Percentiles rank a stretch among this genome's conserved stretches.
phyloP scores from a whole-genome alignment of 2,329 filamentous ascomycete genomes.

The Colletotrichum musicola region DNA sequence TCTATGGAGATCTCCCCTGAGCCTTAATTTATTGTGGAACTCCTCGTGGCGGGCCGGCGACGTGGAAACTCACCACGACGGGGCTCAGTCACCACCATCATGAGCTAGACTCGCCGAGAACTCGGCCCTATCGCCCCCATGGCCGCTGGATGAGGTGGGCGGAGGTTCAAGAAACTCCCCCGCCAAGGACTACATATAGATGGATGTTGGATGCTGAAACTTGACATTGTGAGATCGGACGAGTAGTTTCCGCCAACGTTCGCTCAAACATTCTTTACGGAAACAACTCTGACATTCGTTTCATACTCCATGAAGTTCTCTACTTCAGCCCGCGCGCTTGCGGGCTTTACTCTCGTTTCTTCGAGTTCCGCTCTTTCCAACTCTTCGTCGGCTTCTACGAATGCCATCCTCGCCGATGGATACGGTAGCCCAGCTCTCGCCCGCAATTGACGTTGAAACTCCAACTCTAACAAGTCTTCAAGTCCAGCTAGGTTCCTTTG shows the following conservation, averaged over 20 bases:
- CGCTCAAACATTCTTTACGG: slow-evolving; percentile 1
- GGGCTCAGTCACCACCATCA: slow-evolving; percentile 14
- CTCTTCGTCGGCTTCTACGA: slow-evolving; percentile 3
- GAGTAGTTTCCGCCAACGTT: slow-evolving; percentile 11
- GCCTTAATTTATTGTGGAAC: slow-evolving; percentile 23
- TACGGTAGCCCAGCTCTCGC: slow-evolving; percentile 9
- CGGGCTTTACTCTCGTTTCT: slow-evolving; percentile 29
- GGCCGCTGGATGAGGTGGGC: slow-evolving; percentile 23
- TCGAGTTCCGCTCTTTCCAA: slow-evolving; percentile 20
- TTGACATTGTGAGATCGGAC: slow-evolving; percentile 2
- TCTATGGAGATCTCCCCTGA: slow-evolving; percentile 10
- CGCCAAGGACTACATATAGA: slow-evolving; percentile 20
- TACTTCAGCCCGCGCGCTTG: slow-evolving; percentile 12
- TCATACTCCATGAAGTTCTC: slow-evolving; percentile 27
- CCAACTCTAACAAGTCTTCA: background rate
- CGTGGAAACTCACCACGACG: slow-evolving; percentile 28
- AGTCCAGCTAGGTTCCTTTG: slow-evolving; percentile 28
- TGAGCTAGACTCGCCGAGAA: slow-evolving; percentile 22
- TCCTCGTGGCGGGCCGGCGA: slow-evolving; percentile 6
- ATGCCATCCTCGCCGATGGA: slow-evolving; percentile 26
- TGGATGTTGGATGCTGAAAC: slow-evolving; percentile 10
- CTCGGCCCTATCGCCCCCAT: slow-evolving; percentile 23
- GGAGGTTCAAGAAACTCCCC: background rate
- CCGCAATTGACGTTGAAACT: no score
- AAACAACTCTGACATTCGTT: slow-evolving; percentile 11